Evolutionary conservation across 306 rosid genomes (phyloP).

Genomic region (Cucumis melo): DNA sequence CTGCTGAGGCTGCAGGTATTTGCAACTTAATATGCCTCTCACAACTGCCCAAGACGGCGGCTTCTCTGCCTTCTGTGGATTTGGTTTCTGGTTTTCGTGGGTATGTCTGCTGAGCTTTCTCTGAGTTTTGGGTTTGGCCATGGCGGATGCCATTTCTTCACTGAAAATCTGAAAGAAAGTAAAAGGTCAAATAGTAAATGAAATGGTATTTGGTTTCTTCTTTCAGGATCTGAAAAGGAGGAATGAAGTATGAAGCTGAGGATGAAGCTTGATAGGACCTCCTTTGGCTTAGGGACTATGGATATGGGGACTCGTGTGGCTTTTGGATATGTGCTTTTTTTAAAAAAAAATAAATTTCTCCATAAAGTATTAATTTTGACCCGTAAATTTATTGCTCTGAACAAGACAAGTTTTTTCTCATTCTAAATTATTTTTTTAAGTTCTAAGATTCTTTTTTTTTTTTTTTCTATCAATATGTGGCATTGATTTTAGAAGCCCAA

Average conservation of each 20-base stretch:
- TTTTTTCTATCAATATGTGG: not conserved
- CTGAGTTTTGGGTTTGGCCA: slow-evolving; percentile 46
- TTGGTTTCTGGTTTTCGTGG: slow-evolving; percentile 35
- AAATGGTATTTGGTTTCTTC: not conserved
- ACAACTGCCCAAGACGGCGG: slow-evolving; percentile 69
- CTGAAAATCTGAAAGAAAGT: not conserved
- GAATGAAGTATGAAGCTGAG: not conserved
- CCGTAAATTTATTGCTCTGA: slow-evolving; percentile 5
- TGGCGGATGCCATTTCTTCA: slow-evolving; percentile 21
- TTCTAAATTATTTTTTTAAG: not conserved
- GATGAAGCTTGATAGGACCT: slow-evolving; percentile 6
- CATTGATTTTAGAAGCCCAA: not conserved
- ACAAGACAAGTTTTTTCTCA: not conserved
- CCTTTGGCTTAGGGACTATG: slow-evolving; percentile 8
- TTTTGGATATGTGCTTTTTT: not conserved
- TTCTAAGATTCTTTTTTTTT: slow-evolving; percentile 15
- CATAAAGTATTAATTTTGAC: not conserved
- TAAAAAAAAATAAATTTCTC: not conserved
- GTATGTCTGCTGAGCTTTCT: slow-evolving; percentile 35
- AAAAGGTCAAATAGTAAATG: not conserved
- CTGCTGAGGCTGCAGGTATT: slow-evolving; percentile 38
- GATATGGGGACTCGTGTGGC: slow-evolving; percentile 16
- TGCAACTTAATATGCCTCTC: slow-evolving; percentile 63
- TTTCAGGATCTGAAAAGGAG: not conserved
- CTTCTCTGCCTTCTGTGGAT: slow-evolving; percentile 49